A percentile compares a stretch with the other conserved stretches of the same genome.
Evolutionary conservation across 352 stramenopile genomes (phyloP).

Genomic region (Pythium aquatile): DNA sequence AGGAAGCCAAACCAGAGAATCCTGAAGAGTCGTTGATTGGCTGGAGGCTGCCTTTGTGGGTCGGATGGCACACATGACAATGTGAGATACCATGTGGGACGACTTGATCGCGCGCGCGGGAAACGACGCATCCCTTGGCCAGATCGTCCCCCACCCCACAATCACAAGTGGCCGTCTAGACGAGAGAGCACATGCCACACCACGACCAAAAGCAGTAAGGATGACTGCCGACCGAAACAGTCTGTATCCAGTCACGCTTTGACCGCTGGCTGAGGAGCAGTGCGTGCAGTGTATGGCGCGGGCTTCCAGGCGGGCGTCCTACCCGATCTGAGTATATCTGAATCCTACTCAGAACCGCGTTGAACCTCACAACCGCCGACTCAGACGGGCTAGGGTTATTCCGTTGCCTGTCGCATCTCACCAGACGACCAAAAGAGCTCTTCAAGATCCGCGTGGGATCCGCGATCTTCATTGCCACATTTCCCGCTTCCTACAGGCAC

Average conservation of each 20-base stretch:
- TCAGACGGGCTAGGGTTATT: neutral
- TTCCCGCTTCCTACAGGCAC: neutral
- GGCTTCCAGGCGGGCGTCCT: neutral
- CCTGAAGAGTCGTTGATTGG: conserved; percentile 36
- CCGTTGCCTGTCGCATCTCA: conserved; percentile 1
- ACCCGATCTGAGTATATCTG: conserved; percentile 4
- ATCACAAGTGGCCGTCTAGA: neutral
- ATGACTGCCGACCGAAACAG: neutral
- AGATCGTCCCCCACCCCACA: neutral
- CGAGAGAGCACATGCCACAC: neutral
- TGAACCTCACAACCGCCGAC: conserved; percentile 4
- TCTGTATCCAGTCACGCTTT: neutral
- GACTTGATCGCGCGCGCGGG: conserved; percentile 13
- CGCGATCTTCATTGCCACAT: neutral
- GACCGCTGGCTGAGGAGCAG: neutral
- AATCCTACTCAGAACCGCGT: conserved; percentile 7
- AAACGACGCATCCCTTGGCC: conserved; percentile 12
- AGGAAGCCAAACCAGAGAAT: conserved; percentile 11
- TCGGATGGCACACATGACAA: neutral
- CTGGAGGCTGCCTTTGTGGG: conserved; percentile 8
- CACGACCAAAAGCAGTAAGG: neutral
- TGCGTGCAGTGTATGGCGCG: neutral
- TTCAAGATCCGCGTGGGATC: neutral
- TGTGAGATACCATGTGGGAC: conserved; percentile 17
- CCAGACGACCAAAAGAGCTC: conserved; percentile 1